Evolutionary conservation across 2,329 filamentous ascomycete genomes (phyloP).

Genomic region (Gliomastix tumulicola): DNA sequence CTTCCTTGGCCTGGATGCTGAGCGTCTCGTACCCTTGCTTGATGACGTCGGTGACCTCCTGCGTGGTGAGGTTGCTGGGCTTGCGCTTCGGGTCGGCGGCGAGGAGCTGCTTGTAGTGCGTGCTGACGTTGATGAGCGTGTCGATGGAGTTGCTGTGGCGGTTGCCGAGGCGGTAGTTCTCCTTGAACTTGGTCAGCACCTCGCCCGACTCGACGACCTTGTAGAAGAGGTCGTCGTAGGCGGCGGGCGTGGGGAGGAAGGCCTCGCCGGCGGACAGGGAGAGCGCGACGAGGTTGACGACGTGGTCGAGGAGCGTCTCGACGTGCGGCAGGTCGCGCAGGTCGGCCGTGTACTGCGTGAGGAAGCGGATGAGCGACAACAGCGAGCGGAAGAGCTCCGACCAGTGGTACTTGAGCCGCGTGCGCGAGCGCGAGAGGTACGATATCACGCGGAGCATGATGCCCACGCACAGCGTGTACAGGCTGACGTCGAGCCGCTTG

Average conservation of each 20-base stretch:
- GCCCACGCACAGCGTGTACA: constrained; percentile 77
- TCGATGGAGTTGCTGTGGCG: constrained; percentile 67
- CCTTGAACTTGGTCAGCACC: constrained; percentile 71
- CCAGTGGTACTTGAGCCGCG: constrained; percentile 86
- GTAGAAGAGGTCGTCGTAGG: constrained; percentile 97
- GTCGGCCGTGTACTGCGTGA: constrained; percentile 79
- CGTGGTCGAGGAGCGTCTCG: constrained; percentile 65
- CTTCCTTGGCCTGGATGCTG: constrained; percentile 83
- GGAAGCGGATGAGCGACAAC: constrained; percentile 80
- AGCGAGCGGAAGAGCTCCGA: constrained; percentile 88
- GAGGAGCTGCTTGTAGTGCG: constrained; percentile 82
- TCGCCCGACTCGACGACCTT: constrained; percentile 93
- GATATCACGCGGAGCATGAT: constrained; percentile 79
- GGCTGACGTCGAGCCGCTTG: constrained; percentile 72
- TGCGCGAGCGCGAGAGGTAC: constrained; percentile 75
- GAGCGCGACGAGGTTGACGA: constrained; percentile 78
- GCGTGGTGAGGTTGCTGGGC: constrained; percentile 68
- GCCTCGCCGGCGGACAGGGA: constrained; percentile 81
- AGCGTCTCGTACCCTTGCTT: constrained; percentile 95
- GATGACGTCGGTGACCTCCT: constrained; percentile 84
- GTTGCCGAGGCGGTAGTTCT: constrained; percentile 59
- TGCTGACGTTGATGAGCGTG: constrained; percentile 73
- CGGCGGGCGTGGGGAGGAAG: constrained; percentile 78
- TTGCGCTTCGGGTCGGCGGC: constrained; percentile 44
- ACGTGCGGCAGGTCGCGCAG: constrained; percentile 63